Percentiles rank a stretch among this genome's conserved stretches.
Evolutionary conservation across 2,329 filamentous ascomycete species (phyloP).

Genomic region (Hortaea werneckii): DNA sequence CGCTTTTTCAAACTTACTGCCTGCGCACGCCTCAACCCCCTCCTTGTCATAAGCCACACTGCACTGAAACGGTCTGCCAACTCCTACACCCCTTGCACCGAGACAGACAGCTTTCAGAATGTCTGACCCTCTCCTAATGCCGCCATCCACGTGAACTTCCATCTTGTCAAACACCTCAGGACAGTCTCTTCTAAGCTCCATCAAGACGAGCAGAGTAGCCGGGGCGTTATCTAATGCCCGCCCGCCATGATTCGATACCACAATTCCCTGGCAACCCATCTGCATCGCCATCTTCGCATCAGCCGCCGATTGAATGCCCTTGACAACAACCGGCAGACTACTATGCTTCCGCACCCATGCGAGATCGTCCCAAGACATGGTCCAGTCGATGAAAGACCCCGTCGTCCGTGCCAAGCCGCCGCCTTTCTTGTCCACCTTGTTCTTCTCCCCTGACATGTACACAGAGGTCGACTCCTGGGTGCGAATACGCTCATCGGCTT

Average conservation of each 20-base stretch:
- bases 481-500: constrained; percentile 35
- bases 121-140: constrained; percentile 53
- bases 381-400: constrained; percentile 47
- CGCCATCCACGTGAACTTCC: constrained; percentile 56
- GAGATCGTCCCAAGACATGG: constrained; percentile 33
- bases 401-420: constrained; percentile 46
- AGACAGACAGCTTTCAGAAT: constrained; percentile 57
- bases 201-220: constrained; percentile 46
- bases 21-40: constrained; percentile 42
- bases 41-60: constrained; percentile 49
- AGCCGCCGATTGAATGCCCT: constrained; percentile 33
- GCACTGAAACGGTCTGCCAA: constrained; percentile 53
- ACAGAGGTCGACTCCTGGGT: constrained; percentile 51
- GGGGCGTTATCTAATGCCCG: constrained; percentile 40
- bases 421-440: constrained; percentile 41
- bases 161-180: constrained; percentile 51
- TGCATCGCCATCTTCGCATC: constrained; percentile 31
- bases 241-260: constrained; percentile 45
- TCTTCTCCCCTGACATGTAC: constrained; percentile 43
- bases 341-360: constrained; percentile 31
- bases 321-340: constrained; percentile 45
- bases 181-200: constrained; percentile 53
- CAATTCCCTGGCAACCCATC: constrained; percentile 36
- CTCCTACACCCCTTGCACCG: constrained; percentile 50
- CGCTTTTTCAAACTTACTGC: constrained; percentile 35